Percentiles rank a stretch among this genome's conserved stretches.
These are phyloP conservation scores for Boechera divaricarpa DNA, from an alignment of 345 rosid species.

Conservation along the genomic window DNA sequence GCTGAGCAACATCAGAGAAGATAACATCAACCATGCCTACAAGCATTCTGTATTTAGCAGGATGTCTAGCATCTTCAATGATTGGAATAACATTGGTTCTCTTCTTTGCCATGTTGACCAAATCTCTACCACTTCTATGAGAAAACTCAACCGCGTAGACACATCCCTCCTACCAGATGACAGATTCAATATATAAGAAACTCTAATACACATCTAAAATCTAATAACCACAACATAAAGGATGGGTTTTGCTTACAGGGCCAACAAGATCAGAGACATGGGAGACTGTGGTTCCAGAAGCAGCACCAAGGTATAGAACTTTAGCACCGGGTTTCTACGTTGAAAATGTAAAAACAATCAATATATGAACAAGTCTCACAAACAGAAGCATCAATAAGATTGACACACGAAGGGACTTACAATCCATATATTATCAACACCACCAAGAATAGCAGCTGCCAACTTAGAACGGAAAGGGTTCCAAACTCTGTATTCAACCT, in stretches of 20 bases:
- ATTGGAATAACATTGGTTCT: slow-evolving; percentile 92
- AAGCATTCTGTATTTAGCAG: slow-evolving; percentile 93
- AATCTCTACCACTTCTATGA: slow-evolving; percentile 94
- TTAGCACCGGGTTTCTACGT: slow-evolving; percentile 91
- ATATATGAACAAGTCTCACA: neutral
- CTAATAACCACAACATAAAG: neutral
- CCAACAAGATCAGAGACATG: slow-evolving; percentile 98
- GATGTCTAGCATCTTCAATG: slow-evolving; percentile 99
- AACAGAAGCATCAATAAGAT: neutral
- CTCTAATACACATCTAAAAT: neutral
- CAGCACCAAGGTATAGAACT: slow-evolving; percentile 97
- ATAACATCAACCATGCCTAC: slow-evolving; percentile 99
- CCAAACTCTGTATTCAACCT: slow-evolving; percentile 94
- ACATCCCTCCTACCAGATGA: slow-evolving; percentile 63
- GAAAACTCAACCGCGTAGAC: slow-evolving; percentile 99
- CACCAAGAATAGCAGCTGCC: slow-evolving; percentile 98
- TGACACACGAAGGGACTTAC: slow-evolving; percentile 48
- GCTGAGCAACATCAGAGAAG: slow-evolving; percentile 99
- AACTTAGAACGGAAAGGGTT: slow-evolving; percentile 97
- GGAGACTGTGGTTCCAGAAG: slow-evolving; percentile 99
- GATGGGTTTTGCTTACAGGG: slow-evolving; percentile 59
- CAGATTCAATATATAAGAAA: neutral
- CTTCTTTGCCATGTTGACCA: slow-evolving; percentile 99
- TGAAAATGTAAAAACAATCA: neutral
- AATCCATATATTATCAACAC: slow-evolving; percentile 95